Base-by-base conservation (phyloP, 1,284 basidiomycete species). In the Cutaneotrichosporon sp. region DNA sequence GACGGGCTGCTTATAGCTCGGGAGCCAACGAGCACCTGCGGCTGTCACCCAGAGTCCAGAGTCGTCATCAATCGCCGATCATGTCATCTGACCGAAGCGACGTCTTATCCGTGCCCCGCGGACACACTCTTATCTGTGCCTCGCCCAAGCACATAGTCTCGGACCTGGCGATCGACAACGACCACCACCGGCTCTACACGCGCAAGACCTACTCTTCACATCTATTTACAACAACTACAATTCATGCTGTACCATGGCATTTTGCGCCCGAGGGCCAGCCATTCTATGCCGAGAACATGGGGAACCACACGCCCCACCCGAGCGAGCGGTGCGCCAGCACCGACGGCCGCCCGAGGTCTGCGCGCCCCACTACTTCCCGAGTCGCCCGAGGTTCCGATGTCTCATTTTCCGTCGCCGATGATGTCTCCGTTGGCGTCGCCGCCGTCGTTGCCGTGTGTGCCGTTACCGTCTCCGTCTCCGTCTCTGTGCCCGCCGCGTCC, bases 161-260 rank as follows among this genome's bases (percentile, higher is more conserved):
- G n/a, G n/a, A n/a, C n/a, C n/a, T n/a, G n/a, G n/a, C n/a, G n/a
- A n/a, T n/a, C n/a, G n/a, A n/a, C n/a, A n/a, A n/a, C n/a, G n/a
- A n/a, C n/a, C n/a, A n/a, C n/a, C 29, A 29, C 29, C 29, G 5
- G 9, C 29, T 29, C n/a, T n/a, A n/a, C n/a, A 9, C 29, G 29
- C 29, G 29, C 38, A 7, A 13, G 38, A 42, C 38, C 38, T 42
- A n/a, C 38, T n/a, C n/a, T 9, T 42, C 38, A 42, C 38, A 42
- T n/a, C 38, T 18, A n/a, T 42, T 36, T 36, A 36, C 34, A 42
- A 42, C 38, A 42, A 42, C 38, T 42, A 42, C 38, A 42, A 42
- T 18, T 18, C 18, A 42, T 42, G 38, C 38, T 42, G 18, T 42
- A 29, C 29, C 29, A 2, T n/a, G 38, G n/a, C 38, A 42, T 42